Percentiles rank a stretch among this genome's conserved stretches.
phyloP scores from a whole-genome alignment of 1,139 yeast species.

The Debaryomyces nepalensis region DNA sequence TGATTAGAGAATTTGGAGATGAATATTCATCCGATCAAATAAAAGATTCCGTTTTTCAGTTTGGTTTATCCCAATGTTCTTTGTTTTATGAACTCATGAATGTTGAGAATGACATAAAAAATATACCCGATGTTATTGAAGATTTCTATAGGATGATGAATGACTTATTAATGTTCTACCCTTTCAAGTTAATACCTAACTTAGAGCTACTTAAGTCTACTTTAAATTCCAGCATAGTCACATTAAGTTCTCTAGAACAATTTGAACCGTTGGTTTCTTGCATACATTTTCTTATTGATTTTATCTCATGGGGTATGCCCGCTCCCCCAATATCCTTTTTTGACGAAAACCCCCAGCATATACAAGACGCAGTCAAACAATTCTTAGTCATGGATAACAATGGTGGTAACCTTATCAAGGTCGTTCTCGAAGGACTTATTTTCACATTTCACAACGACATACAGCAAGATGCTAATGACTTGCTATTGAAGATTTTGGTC shows the following conservation, averaged over 20 bases:
- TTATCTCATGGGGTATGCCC: constrained; percentile 81
- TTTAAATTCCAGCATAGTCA: constrained; percentile 62
- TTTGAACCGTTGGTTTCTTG: constrained; percentile 72
- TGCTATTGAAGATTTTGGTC: constrained; percentile 67
- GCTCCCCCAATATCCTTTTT: constrained; percentile 77
- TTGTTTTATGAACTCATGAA: constrained; percentile 43
- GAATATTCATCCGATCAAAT: constrained; percentile 47
- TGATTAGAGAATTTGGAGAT: constrained; percentile 78
- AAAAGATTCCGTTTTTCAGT: constrained; percentile 49
- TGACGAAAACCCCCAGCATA: constrained; percentile 51
- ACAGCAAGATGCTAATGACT: constrained; percentile 75
- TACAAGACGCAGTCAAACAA: constrained; percentile 52
- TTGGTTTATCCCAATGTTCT: constrained; percentile 52
- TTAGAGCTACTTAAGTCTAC: constrained; percentile 61
- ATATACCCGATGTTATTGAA: constrained; percentile 77
- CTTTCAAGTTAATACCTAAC: constrained; percentile 63
- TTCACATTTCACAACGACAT: constrained; percentile 74
- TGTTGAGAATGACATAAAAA: constrained; percentile 34
- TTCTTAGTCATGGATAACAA: constrained; percentile 47
- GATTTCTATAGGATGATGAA: constrained; percentile 86
- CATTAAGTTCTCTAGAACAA: constrained; percentile 61
- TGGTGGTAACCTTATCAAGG: constrained; percentile 61
- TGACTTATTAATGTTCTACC: constrained; percentile 81
- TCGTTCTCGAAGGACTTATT: constrained; percentile 67
- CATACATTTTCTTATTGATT: constrained; percentile 77